phyloP scores from a whole-genome alignment of 352 stramenopile genomes.

The Phytophthora constricta region DNA sequence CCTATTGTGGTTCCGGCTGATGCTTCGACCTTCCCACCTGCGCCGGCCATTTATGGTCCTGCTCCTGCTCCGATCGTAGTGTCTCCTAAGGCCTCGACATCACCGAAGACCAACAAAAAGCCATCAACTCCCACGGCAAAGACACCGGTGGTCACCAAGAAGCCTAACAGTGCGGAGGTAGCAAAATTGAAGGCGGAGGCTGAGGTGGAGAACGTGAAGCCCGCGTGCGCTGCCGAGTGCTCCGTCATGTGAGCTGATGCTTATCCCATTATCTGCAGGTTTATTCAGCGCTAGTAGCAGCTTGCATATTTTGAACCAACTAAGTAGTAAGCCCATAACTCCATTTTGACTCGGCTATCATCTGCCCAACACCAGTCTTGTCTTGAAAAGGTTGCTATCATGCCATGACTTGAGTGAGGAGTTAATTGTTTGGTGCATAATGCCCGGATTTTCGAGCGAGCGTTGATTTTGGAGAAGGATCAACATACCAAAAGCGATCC shows the following conservation, averaged over 20 bases:
- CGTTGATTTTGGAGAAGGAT: too few relatives aligned
- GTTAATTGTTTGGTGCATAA: too few relatives aligned
- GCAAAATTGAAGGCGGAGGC: slow-evolving; percentile 39
- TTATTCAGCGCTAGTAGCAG: too few relatives aligned
- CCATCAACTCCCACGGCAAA: slow-evolving; percentile 6
- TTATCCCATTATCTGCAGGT: too few relatives aligned
- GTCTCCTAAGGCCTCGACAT: slow-evolving; percentile 20
- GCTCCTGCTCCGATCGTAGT: slow-evolving; percentile 20
- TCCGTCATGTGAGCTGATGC: slow-evolving; percentile 67
- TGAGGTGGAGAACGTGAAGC: slow-evolving; percentile 45
- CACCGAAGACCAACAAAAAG: slow-evolving; percentile 8
- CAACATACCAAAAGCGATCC: too few relatives aligned
- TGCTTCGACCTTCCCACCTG: slow-evolving; percentile 32
- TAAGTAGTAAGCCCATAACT: too few relatives aligned
- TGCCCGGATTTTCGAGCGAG: too few relatives aligned
- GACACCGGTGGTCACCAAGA: slow-evolving; percentile 17
- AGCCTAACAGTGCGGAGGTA: slow-evolving; percentile 37
- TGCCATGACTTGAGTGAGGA: too few relatives aligned
- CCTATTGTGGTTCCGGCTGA: slow-evolving; percentile 31
- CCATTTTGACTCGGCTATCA: too few relatives aligned
- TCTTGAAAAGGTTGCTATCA: too few relatives aligned
- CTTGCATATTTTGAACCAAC: too few relatives aligned
- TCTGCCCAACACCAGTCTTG: too few relatives aligned
- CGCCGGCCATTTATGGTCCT: slow-evolving; percentile 23
- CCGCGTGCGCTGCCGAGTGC: slow-evolving; percentile 55